Evolutionary conservation across 1,139 yeast species (phyloP).

Genomic region (Taiozyma sp.): DNA sequence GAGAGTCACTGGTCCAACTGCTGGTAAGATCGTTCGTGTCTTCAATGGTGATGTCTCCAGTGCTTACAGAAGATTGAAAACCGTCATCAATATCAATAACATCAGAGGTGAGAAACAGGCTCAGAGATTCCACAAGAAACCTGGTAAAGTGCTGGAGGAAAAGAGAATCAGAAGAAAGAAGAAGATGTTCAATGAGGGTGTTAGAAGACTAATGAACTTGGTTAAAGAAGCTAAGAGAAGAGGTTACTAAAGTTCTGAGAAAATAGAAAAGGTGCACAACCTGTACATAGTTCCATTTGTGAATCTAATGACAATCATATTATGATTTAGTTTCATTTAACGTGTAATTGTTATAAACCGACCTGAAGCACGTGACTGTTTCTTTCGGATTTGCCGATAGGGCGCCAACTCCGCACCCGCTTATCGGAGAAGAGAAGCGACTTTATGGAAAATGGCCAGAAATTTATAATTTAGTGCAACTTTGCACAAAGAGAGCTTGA

Average conservation of each 20-base stretch:
- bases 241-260: constrained; percentile 34
- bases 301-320: background rate
- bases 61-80: constrained; percentile 32
- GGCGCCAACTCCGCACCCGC: background rate
- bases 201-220: constrained; percentile 39
- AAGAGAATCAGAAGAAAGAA: constrained; percentile 41
- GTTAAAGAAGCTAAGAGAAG: constrained; percentile 50
- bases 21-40: constrained; percentile 43
- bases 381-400: background rate
- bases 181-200: constrained; percentile 42
- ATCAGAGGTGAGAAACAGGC: constrained; percentile 31
- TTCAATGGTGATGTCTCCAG: constrained; percentile 31
- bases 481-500: background rate
- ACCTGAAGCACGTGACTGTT: background rate
- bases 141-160: constrained; percentile 40
- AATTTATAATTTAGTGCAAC: background rate
- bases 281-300: background rate
- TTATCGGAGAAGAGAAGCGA: background rate
- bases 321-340: background rate
- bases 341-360: no score
- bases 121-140: constrained; percentile 43
- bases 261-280: background rate
- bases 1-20: constrained; percentile 35
- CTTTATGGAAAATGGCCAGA: background rate
- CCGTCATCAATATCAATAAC: constrained; percentile 32